A percentile compares a stretch with the other conserved stretches of the same genome.
Evolutionary conservation across 768 basidiomycete genomes (phyloP).

Genomic region (Hemileccinum impolitum): DNA sequence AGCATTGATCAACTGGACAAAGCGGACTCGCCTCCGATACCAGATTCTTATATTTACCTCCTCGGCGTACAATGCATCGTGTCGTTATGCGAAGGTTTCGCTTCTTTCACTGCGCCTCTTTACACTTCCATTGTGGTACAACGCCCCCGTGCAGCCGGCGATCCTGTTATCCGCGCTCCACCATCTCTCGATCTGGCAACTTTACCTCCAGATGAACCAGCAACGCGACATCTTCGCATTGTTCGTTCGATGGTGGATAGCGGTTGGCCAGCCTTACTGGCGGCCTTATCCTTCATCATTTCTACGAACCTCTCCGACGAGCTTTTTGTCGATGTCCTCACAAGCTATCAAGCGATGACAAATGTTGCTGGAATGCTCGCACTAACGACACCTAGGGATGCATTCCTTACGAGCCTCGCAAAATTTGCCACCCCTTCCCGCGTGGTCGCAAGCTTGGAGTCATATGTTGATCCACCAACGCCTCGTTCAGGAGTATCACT

Average conservation of each 20-base stretch:
- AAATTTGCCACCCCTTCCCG: slow-evolving; percentile 89
- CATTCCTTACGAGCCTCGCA: slow-evolving; percentile 86
- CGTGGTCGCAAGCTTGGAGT: slow-evolving; percentile 82
- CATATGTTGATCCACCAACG: slow-evolving; percentile 50
- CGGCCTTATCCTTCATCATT: slow-evolving; percentile 85
- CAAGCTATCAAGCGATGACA: slow-evolving; percentile 79
- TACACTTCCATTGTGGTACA: slow-evolving; percentile 71
- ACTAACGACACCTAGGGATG: slow-evolving; percentile 83
- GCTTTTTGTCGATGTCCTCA: slow-evolving; percentile 83
- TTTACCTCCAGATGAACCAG: slow-evolving; percentile 50
- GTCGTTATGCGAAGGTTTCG: slow-evolving; percentile 83
- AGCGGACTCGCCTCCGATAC: slow-evolving; percentile 89
- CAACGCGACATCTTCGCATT: slow-evolving; percentile 55
- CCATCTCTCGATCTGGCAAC: slow-evolving; percentile 63
- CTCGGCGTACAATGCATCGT: slow-evolving; percentile 86
- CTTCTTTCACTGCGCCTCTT: slow-evolving; percentile 68
- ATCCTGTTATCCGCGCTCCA: slow-evolving; percentile 65
- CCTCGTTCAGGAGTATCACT: slow-evolving; percentile 57
- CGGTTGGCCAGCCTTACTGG: slow-evolving; percentile 91
- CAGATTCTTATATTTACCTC: slow-evolving; percentile 91
- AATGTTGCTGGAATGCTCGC: slow-evolving; percentile 89
- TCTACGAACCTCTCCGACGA: slow-evolving; percentile 89
- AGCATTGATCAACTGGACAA: slow-evolving; percentile 99
- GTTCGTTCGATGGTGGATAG: slow-evolving; percentile 78
- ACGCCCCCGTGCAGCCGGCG: slow-evolving; percentile 57